Percentiles rank a stretch among this genome's conserved stretches.
phyloP scores from a whole-genome alignment of 2,329 filamentous ascomycete genomes.

The Gliomastix tumulicola region DNA sequence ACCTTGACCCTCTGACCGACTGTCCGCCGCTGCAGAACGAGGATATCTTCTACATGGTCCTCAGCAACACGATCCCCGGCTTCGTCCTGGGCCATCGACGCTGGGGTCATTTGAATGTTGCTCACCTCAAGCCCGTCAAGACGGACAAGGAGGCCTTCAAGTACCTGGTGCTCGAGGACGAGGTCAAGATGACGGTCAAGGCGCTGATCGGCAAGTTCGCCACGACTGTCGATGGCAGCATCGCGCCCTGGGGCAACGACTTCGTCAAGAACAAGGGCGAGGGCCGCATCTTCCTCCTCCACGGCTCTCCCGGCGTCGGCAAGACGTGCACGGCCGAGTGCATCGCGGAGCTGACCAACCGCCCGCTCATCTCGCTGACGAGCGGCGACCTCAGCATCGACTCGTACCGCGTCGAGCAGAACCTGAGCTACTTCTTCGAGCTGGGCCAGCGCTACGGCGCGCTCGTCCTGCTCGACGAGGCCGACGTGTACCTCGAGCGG shows the following conservation, averaged over 20 bases:
- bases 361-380: conserved; percentile 44
- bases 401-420: conserved; percentile 28
- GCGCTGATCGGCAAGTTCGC: conserved; percentile 40
- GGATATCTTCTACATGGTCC: conserved; percentile 35
- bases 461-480: conserved; percentile 51
- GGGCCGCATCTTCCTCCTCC: conserved; percentile 42
- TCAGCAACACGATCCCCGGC: conserved; percentile 35
- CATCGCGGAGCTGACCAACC: conserved; percentile 40
- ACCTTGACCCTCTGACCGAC: conserved; percentile 26
- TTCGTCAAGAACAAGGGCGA: conserved; percentile 44
- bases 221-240: conserved; percentile 22
- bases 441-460: conserved; percentile 42
- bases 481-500: conserved; percentile 52
- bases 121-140: conserved; percentile 27
- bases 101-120: conserved; percentile 35
- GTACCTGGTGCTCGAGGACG: conserved; percentile 39
- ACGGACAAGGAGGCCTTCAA: conserved; percentile 42
- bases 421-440: conserved; percentile 38
- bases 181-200: conserved; percentile 39
- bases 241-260: conserved; percentile 37
- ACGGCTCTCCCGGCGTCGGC: conserved; percentile 46
- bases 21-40: conserved; percentile 28
- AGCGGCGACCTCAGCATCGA: conserved; percentile 38
- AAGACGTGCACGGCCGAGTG: conserved; percentile 52
- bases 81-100: conserved; percentile 36